phyloP scores from a whole-genome alignment of 2,329 filamentous ascomycete species.

The Hymenoscyphus fructigenus region DNA sequence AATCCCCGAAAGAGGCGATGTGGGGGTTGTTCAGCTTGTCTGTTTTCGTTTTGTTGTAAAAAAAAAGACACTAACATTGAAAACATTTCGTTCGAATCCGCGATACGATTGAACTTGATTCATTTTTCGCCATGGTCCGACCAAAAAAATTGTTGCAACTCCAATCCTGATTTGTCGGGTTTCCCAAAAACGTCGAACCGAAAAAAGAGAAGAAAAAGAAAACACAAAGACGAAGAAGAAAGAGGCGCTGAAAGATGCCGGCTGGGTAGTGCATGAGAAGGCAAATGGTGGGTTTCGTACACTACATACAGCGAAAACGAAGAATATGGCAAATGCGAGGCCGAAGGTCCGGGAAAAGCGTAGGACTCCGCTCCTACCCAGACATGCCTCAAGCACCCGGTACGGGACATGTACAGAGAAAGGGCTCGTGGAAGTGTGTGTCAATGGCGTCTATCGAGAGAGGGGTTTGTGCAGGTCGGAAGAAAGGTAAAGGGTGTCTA shows the following conservation, averaged over 20 bases:
- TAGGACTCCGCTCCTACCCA: not conserved
- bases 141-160: conserved; percentile 11
- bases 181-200: not conserved
- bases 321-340: conserved; percentile 11
- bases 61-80: conserved; percentile 3
- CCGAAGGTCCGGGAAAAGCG: not conserved
- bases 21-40: conserved; percentile 2
- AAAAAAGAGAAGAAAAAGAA: conserved; percentile 7
- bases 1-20: not conserved
- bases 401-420: conserved; percentile 17
- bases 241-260: not conserved
- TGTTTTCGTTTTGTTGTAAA: not conserved
- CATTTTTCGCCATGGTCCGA: not conserved
- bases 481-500: conserved; percentile 9
- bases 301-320: conserved; percentile 14
- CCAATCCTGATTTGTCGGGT: conserved; percentile 11
- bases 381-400: conserved; percentile 3
- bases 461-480: conserved; percentile 14
- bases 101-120: not conserved
- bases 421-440: conserved; percentile 3
- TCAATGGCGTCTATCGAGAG: not conserved
- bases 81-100: not conserved
- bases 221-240: not conserved
- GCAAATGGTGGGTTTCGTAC: not conserved
- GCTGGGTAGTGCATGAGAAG: not conserved